phyloP scores from a whole-genome alignment of 169 alveolate species.

The Eimeria acervulina region DNA sequence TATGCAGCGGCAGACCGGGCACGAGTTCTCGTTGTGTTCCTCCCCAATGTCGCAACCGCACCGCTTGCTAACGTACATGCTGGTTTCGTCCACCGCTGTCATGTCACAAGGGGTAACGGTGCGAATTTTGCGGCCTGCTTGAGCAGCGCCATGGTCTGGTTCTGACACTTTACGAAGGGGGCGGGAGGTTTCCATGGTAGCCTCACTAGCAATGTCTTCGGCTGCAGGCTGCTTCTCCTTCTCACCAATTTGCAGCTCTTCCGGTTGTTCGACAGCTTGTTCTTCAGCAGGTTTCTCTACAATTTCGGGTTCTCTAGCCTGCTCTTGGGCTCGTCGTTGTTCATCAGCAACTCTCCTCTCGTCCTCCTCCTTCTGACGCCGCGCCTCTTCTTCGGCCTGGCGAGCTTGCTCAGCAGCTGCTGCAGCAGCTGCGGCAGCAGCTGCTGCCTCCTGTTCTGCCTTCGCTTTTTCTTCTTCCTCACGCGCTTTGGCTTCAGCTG shows the following conservation, averaged over 20 bases:
- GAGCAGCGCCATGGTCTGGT: constrained; percentile 85
- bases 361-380: constrained; percentile 78
- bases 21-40: constrained; percentile 88
- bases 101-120: constrained; percentile 88
- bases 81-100: constrained; percentile 88
- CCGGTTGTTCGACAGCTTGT: constrained; percentile 68
- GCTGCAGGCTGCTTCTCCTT: constrained; percentile 80
- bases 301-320: constrained; percentile 2
- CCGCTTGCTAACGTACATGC: constrained; percentile 87
- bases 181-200: constrained; percentile 84
- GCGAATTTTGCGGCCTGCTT: constrained; percentile 84
- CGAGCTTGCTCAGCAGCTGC: constrained; percentile 73
- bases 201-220: constrained; percentile 84
- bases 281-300: constrained; percentile 27
- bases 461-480: constrained; percentile 79
- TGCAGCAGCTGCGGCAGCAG: constrained; percentile 80
- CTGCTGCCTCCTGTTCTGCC: constrained; percentile 85
- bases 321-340: constrained; percentile 63
- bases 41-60: constrained; percentile 90
- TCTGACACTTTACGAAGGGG: constrained; percentile 85
- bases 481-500: constrained; percentile 71
- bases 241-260: constrained; percentile 79
- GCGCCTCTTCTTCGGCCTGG: constrained; percentile 57
- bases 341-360: constrained; percentile 75
- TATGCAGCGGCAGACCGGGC: constrained; percentile 87